Conservation (phyloP, 306 rosid genomes). For the Fragaria ananassa region DNA sequence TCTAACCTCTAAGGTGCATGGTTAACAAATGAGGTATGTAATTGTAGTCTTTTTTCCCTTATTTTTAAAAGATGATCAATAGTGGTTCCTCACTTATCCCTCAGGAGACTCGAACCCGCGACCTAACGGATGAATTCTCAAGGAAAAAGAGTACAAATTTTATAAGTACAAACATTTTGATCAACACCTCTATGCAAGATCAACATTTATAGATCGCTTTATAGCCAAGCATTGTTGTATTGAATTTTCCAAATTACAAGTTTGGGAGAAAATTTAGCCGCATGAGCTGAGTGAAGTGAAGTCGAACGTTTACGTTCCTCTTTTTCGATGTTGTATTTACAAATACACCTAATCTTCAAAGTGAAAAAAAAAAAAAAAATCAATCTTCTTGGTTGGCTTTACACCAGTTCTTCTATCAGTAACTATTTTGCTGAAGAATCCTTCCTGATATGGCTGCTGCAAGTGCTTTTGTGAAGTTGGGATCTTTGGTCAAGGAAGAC, state of each 20-base stretch:
- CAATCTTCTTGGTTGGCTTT: conserved; percentile 10
- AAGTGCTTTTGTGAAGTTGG: conserved; percentile 86
- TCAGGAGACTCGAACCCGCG: no score
- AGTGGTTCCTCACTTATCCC: no score
- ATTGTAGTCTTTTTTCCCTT: not conserved
- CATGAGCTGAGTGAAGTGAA: conserved; percentile 30
- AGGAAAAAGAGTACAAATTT: not conserved
- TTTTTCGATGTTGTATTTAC: conserved; percentile 61
- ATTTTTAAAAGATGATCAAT: no score
- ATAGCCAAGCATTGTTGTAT: not conserved
- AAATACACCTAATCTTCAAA: conserved; percentile 35
- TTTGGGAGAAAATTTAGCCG: conserved; percentile 16
- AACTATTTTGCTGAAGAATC: conserved; percentile 34
- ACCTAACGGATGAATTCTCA: not conserved
- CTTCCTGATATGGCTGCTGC: conserved; percentile 92
- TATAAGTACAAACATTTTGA: not conserved
- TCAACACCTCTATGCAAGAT: not conserved
- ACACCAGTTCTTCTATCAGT: conserved; percentile 26
- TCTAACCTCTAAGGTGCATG: no score
- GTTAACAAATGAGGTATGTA: no score
- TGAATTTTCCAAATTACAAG: not conserved
- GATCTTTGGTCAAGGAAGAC: conserved; percentile 86
- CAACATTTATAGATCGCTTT: not conserved
- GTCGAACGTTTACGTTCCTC: conserved; percentile 5
- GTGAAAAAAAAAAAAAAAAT: not conserved